Conservation (phyloP, 768 basidiomycete species). For the Kockovaella imperatae region DNA sequence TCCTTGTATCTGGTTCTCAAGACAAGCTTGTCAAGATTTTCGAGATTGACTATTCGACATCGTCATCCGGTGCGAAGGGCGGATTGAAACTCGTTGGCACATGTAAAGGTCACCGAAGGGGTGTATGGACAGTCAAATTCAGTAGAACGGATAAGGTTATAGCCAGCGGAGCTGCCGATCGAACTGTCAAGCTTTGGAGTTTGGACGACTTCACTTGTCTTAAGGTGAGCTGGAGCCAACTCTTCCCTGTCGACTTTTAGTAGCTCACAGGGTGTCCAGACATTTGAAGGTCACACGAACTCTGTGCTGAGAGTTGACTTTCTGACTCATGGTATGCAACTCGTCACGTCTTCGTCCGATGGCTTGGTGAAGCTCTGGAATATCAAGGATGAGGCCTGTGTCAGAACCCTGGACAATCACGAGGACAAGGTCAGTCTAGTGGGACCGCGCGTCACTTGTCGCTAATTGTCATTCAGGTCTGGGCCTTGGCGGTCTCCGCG, state of each 20-base stretch:
- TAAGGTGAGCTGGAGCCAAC: slow-evolving; percentile 45
- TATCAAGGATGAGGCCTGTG: slow-evolving; percentile 76
- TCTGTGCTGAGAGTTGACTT: slow-evolving; percentile 92
- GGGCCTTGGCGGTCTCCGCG: slow-evolving; percentile 76
- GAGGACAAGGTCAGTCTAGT: slow-evolving; percentile 75
- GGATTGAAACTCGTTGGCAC: slow-evolving; percentile 70
- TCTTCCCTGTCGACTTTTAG: background rate
- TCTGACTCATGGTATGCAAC: slow-evolving; percentile 68
- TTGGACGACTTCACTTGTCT: slow-evolving; percentile 87
- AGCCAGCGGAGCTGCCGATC: slow-evolving; percentile 91
- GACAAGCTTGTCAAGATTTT: slow-evolving; percentile 91
- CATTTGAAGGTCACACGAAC: slow-evolving; percentile 97
- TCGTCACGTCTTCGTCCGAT: slow-evolving; percentile 85
- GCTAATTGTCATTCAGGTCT: slow-evolving; percentile 58
- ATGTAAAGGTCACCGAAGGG: slow-evolving; percentile 92
- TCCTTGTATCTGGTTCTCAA: slow-evolving; percentile 89
- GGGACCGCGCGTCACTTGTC: background rate
- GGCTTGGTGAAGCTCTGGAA: slow-evolving; percentile 96
- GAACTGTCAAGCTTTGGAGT: slow-evolving; percentile 88
- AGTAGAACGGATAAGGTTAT: slow-evolving; percentile 71
- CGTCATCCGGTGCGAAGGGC: slow-evolving; percentile 52
- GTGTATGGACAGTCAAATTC: slow-evolving; percentile 91
- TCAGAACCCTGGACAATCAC: slow-evolving; percentile 86
- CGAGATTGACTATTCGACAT: slow-evolving; percentile 55
- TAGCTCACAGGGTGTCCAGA: slow-evolving; percentile 48